These are phyloP conservation scores for Zoysia pacifica DNA, from an alignment of 176 grass and related monocot species.

Conservation along the genomic window DNA sequence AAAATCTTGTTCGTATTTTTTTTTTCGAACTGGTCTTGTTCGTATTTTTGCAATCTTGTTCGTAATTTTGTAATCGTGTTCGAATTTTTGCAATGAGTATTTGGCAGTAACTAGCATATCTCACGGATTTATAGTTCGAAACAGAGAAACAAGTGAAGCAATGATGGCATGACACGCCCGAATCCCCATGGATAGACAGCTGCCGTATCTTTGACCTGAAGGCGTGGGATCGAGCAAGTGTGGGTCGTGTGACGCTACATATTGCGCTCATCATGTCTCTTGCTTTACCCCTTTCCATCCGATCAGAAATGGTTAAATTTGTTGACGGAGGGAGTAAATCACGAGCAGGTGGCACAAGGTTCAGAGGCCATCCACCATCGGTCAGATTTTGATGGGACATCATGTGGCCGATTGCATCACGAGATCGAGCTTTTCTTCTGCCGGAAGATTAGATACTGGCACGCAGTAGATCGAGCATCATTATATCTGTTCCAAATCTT, in stretches of 20 bases:
- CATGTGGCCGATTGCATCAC: constrained; percentile 17
- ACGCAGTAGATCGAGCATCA: neutral
- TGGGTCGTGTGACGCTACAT: constrained; percentile 17
- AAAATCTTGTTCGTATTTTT: neutral
- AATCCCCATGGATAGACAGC: constrained; percentile 14
- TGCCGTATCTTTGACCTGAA: constrained; percentile 35
- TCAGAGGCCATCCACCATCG: neutral
- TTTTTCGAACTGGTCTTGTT: neutral
- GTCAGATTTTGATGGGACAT: constrained; percentile 34
- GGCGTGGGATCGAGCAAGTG: neutral
- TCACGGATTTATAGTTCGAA: neutral
- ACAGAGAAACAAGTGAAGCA: neutral
- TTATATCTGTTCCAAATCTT: too few species aligned
- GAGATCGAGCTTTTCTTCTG: neutral
- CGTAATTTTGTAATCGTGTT: too few species aligned
- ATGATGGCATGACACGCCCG: neutral
- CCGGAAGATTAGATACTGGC: neutral
- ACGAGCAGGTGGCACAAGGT: neutral
- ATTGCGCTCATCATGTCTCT: constrained; percentile 2
- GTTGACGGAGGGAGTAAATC: too few species aligned
- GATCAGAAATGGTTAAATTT: too few species aligned
- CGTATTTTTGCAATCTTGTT: neutral
- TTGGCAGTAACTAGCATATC: too few species aligned
- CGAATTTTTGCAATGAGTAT: too few species aligned
- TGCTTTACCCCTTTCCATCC: neutral